These are phyloP conservation scores for Aspergillus neotritici DNA, from an alignment of 2,329 filamentous ascomycete species.

Conservation along the genomic window DNA sequence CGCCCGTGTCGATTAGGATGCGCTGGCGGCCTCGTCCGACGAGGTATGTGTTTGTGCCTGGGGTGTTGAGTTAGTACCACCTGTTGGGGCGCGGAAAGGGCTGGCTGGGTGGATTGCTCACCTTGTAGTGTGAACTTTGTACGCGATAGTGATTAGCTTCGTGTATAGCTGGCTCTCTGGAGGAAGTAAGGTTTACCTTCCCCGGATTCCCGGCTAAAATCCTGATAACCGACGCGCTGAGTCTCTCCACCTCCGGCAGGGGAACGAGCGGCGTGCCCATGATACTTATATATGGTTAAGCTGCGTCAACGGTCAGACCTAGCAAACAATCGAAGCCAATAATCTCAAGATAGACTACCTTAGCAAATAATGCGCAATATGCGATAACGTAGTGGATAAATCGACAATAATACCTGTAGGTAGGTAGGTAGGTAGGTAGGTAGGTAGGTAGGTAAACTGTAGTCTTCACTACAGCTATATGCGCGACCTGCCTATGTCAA, in stretches of 20 bases:
- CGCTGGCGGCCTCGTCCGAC: conserved; percentile 68
- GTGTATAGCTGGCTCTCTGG: no score
- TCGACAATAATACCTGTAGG: no score
- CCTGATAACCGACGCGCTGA: conserved; percentile 72
- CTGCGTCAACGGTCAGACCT: background rate
- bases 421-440: no score
- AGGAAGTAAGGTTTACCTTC: conserved; percentile 50
- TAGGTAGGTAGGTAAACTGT: no score
- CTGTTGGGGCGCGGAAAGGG: background rate
- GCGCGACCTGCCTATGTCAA: no score
- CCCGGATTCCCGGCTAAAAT: conserved; percentile 87
- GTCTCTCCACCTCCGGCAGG: conserved; percentile 67
- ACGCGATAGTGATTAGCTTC: no score
- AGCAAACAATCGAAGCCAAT: no score
- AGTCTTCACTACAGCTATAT: no score
- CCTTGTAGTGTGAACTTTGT: conserved; percentile 56
- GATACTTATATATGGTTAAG: background rate
- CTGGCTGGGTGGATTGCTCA: conserved; percentile 10
- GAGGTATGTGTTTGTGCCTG: conserved; percentile 90
- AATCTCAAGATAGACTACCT: no score
- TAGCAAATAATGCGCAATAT: no score
- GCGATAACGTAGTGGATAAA: no score
- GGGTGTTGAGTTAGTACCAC: background rate
- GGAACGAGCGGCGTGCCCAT: conserved; percentile 60
- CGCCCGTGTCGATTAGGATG: conserved; percentile 83